Percentiles rank a stretch among this genome's conserved stretches.
Conservation (phyloP, 352 stramenopile genomes). For the Phytophthora cryptogea region DNA sequence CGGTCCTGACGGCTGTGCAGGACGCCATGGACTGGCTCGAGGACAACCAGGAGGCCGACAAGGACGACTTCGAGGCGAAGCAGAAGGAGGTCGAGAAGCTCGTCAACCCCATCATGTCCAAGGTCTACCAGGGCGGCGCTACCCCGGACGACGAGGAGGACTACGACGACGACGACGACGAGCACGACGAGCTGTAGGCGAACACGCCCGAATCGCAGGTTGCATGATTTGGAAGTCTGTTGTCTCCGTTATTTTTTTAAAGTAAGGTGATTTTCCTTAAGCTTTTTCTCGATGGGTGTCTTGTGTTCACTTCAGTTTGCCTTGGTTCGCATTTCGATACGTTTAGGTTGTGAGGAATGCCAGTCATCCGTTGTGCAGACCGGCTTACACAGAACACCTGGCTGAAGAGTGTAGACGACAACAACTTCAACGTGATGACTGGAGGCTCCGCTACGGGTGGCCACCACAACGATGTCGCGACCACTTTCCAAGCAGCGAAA, state of each 20-base stretch:
- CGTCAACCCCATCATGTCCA: conserved; percentile 98
- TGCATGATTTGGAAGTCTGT: conserved; percentile 37
- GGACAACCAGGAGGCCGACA: conserved; percentile 98
- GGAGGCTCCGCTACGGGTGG: no score
- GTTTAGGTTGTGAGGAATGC: conserved; percentile 1
- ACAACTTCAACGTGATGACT: conserved; percentile 25
- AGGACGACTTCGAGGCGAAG: conserved; percentile 97
- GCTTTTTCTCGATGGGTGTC: conserved; percentile 1
- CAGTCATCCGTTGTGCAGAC: conserved; percentile 12
- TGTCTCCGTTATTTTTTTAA: conserved; percentile 44
- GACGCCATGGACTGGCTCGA: conserved; percentile 99
- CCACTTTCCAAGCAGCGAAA: conserved; percentile 13
- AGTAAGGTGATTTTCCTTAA: conserved; percentile 37
- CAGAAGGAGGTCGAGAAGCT: conserved; percentile 99
- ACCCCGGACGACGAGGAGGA: conserved; percentile 65
- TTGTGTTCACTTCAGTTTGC: neutral
- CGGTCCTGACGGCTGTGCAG: conserved; percentile 91
- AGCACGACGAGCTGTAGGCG: conserved; percentile 96
- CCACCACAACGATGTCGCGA: conserved; percentile 6
- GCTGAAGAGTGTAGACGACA: neutral
- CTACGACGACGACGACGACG: conserved; percentile 74
- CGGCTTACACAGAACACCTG: neutral
- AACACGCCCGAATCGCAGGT: conserved; percentile 18
- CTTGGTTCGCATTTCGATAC: neutral
- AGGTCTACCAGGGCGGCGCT: conserved; percentile 94